Evolutionary conservation across 2,329 filamentous ascomycete genomes (phyloP), one percentile per base, ranked within the genome.

Genomic region (Colletotrichum simmondsii): DNA sequence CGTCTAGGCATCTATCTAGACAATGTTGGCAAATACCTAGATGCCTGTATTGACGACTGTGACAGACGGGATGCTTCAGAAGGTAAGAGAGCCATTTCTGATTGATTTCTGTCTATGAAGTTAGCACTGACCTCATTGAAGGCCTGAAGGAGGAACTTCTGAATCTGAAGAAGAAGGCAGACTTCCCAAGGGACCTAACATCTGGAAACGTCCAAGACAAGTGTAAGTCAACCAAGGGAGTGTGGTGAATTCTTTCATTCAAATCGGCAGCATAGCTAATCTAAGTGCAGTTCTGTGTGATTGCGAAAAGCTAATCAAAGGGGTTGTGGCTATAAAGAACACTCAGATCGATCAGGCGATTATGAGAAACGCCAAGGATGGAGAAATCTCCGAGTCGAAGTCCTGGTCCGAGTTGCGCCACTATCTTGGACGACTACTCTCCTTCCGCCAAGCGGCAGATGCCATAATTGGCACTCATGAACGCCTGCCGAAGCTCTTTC

Each of bases 381-480:
- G 56, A 26, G 78, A 1, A 7, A 71, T 77, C 0, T 65, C 26
- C 0, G 73, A 65, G 35, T 75, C 75, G 0, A 63, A 72, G 7
- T 76, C 72, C 52, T 81, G 80, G 80, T 75, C 75, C 2, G 78
- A 82, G n/a, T 60, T 82, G 1, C 76, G 78, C 3, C 80, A 82
- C 37, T 72, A 56, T 16, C 8, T 80, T 10, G 76, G 75, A 1
- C 78, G 80, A 0, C 75, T 82, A 0, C 62, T 66, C 1, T 75
- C 76, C 7, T 81, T 80, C 52, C 62, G 76, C 2, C 61, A 58
- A 6, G 75, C 75, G 0, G 72, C 77, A 0, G 26, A 74, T 6
- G 72, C 63, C 1, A 74, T 82, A 0, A 69, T 79, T 7, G 53
- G 74, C 2, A 76, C 78, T 0, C 71, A 75, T 16, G 10, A 30